phyloP scores from a whole-genome alignment of 2,329 filamentous ascomycete genomes.

The Mycogone perniciosa region DNA sequence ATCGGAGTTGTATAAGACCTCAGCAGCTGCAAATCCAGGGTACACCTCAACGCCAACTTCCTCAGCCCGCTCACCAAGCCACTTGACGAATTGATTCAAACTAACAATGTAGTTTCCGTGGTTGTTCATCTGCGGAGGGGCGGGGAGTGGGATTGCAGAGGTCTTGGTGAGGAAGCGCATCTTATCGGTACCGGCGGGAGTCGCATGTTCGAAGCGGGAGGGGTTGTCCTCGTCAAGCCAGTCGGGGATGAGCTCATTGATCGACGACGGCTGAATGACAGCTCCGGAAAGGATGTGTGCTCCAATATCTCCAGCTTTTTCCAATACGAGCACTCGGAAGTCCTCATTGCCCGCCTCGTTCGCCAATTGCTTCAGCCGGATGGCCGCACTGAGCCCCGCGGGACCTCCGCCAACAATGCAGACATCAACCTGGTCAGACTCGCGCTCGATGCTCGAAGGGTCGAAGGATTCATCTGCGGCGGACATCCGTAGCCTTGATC shows the following conservation, averaged over 20 bases:
- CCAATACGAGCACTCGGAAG: conserved; percentile 84
- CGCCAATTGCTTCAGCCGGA: conserved; percentile 89
- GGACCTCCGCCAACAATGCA: conserved; percentile 97
- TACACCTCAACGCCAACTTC: conserved; percentile 95
- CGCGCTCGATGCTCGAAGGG: conserved; percentile 66
- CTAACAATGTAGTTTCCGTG: conserved; percentile 97
- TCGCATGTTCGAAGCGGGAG: conserved; percentile 79
- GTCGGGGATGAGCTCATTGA: conserved; percentile 87
- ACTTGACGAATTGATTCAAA: conserved; percentile 89
- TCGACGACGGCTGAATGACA: conserved; percentile 81
- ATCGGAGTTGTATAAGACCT: conserved; percentile 80
- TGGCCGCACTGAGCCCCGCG: conserved; percentile 85
- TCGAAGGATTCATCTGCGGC: conserved; percentile 53
- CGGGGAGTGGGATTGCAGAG: conserved; percentile 70
- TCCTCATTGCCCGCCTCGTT: conserved; percentile 94
- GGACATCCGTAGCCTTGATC: conserved; percentile 20
- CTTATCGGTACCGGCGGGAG: conserved; percentile 73
- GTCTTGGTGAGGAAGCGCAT: conserved; percentile 93
- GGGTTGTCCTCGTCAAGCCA: conserved; percentile 89
- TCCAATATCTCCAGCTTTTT: conserved; percentile 92
- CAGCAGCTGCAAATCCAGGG: conserved; percentile 88
- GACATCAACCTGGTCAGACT: conserved; percentile 90
- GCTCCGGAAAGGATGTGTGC: conserved; percentile 95
- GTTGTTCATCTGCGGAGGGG: conserved; percentile 96
- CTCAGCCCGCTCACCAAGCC: conserved; percentile 94